Evolutionary conservation across 225 moss, liverwort and hornwort species (phyloP), one percentile per base, ranked within the genome.

Genomic region (Climacium dendroides): DNA sequence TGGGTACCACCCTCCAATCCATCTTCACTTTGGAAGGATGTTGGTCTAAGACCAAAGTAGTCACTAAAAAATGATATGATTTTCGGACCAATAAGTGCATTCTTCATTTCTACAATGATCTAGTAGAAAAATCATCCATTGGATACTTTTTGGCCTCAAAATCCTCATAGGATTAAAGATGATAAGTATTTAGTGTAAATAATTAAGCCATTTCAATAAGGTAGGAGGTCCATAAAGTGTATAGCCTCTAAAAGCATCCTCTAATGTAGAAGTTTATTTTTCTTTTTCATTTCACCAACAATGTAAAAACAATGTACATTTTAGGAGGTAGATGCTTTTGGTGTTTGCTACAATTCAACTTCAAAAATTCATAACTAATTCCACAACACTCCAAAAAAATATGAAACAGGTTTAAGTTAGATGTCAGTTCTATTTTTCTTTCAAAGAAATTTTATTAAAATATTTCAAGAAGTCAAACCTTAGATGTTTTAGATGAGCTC

Each of bases 1-100:
- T 35, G 19, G 64, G 1, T 2, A 35, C n/a, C 20, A n/a, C 6
- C 10, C 2, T 65, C 5, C 3, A 18, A 15, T 1, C 5, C 15
- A 69, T 69, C 24, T 69, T 13, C 8, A 7, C 0, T 3, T 0
- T 25, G 0, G 5, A 70, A 15, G 3, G 5, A 25, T 0, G n/a
- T n/a, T n/a, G n/a, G 0, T 6, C 25, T 15, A 70, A 8, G 13
- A 25, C 14, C 3, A 70, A 70, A 70, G 26, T 41, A 26, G 15
- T 41, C 15, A 41, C 1, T 25, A 4, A 70, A 41, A 70, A 41
- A 14, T 70, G 26, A 41, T 41, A 15, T 41, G 26, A 26, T 41
- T 70, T 71, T 71, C 43, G 15, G 6, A 43, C 71, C 43, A 71
- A 43, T 1, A 41, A 3, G 15, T 26, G 15, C 3, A 41, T 43